A percentile compares a stretch with the other conserved stretches of the same genome.
Conservation (phyloP, 148 eudicot species). For the Nyssa sinensis region DNA sequence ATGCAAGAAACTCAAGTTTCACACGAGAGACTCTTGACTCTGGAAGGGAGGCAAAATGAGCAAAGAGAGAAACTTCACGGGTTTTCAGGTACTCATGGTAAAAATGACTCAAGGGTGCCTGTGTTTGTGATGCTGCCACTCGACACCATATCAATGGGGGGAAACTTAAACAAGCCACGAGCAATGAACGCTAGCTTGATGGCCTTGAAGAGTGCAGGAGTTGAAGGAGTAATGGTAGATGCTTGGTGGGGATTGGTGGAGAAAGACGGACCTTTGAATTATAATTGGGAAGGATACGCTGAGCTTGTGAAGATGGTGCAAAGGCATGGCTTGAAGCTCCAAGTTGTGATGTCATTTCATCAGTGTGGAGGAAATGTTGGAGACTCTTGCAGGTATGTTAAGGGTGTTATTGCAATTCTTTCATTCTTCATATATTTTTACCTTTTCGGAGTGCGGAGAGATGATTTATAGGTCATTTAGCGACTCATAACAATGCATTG, state of each 20-base stretch:
- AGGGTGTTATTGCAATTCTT: not conserved
- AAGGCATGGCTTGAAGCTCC: constrained; percentile 81
- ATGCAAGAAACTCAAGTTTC: constrained; percentile 35
- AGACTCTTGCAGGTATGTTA: constrained; percentile 91
- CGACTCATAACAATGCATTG: too few relatives aligned
- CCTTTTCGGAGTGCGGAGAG: too few relatives aligned
- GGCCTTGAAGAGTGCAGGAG: constrained; percentile 88
- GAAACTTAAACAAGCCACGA: constrained; percentile 59
- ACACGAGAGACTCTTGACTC: constrained; percentile 23
- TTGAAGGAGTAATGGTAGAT: constrained; percentile 95
- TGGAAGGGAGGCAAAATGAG: constrained; percentile 27
- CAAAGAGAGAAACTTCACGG: constrained; percentile 53
- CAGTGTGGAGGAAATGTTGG: constrained; percentile 99
- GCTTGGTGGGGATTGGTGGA: constrained; percentile 99
- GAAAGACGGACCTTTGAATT: constrained; percentile 79
- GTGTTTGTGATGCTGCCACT: constrained; percentile 94
- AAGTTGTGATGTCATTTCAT: constrained; percentile 95
- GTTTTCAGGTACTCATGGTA: constrained; percentile 29
- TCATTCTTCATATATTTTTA: not conserved
- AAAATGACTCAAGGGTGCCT: constrained; percentile 55
- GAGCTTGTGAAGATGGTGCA: constrained; percentile 89
- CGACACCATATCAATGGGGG: constrained; percentile 65
- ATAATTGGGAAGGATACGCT: constrained; percentile 91
- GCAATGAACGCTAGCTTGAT: constrained; percentile 95
- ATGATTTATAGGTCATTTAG: too few relatives aligned